phyloP scores from a whole-genome alignment of 176 grass and related monocot species.

The Triticum aestivum region DNA sequence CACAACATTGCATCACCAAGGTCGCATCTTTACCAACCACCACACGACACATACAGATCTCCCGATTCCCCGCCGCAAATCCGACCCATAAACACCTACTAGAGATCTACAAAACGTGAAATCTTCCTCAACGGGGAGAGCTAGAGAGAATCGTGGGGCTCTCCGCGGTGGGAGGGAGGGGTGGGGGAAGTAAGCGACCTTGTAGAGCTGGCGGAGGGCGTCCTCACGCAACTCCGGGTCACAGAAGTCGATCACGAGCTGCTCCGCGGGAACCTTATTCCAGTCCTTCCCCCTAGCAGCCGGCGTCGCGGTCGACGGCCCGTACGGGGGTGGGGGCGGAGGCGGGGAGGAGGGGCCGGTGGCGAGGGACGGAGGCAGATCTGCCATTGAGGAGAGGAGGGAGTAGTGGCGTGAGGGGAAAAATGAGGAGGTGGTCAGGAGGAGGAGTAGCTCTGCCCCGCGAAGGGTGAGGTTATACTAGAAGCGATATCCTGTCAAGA shows the following conservation, averaged over 20 bases:
- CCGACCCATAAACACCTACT: not conserved
- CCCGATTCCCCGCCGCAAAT: not conserved
- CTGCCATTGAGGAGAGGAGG: constrained; percentile 48
- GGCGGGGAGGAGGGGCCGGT: constrained; percentile 27
- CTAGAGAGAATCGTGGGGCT: not conserved
- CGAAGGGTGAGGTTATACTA: not conserved
- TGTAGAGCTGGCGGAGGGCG: constrained; percentile 68
- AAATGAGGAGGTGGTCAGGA: not conserved
- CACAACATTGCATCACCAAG: not conserved
- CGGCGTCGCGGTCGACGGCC: not conserved
- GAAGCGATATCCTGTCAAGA: not conserved
- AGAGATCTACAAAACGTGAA: not conserved
- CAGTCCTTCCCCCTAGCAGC: constrained; percentile 35
- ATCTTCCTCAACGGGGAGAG: not conserved
- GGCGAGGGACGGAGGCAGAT: constrained; percentile 53
- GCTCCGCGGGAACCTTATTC: constrained; percentile 64
- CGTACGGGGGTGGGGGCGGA: not conserved
- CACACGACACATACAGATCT: not conserved
- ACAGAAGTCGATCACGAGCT: constrained; percentile 80
- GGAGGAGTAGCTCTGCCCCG: not conserved
- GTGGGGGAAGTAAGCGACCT: constrained; percentile 36
- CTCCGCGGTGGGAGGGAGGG: not conserved
- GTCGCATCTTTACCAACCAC: not conserved
- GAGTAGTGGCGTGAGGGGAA: not conserved
- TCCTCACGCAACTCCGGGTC: constrained; percentile 71